Evolutionary conservation across 1,284 basidiomycete species (phyloP), one percentile per base, ranked within the genome.

Genomic region (Ustilago xerochloae): DNA sequence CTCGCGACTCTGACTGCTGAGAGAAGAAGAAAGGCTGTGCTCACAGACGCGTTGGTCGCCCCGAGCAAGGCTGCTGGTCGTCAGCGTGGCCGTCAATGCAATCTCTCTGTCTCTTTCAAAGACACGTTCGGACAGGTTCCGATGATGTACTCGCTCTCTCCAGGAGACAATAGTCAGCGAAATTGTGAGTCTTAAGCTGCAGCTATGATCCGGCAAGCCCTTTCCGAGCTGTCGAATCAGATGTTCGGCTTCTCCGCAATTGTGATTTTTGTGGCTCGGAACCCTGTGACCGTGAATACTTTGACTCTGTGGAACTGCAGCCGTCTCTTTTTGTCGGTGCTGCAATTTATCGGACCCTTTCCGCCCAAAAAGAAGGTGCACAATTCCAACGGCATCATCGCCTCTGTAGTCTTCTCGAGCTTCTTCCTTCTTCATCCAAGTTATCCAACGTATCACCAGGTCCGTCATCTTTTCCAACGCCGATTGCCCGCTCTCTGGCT

Each of bases 311-410:
- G 45, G 33, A 12, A 10, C 49, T 52, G 50, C 50, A 39, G 50
- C 38, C 6, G 20, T 26, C 22, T 26, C 39, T 22, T 10, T 13
- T 18, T 26, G 49, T 39, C 32, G n/a, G 26, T 12, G 13, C 24
- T 51, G 32, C 33, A 26, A 32, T 6, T 39, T 29, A 29, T 43
- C 38, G 52, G 52, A 54, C 52, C 39, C 52, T 54, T 45, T 20
- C 50, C n/a, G n/a, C n/a, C n/a, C n/a, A n/a, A n/a, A n/a, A n/a
- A n/a, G n/a, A n/a, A n/a, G n/a, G n/a, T n/a, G n/a, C n/a, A n/a
- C n/a, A n/a, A n/a, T n/a, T n/a, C n/a, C n/a, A n/a, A n/a, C n/a
- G n/a, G n/a, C n/a, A n/a, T n/a, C n/a, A n/a, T n/a, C n/a, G n/a
- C n/a, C n/a, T n/a, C n/a, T n/a, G 43, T 41, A 1, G 9, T 9